Base-by-base conservation (phyloP, 208 protist genomes). In the Hexamita inflata region DNA sequence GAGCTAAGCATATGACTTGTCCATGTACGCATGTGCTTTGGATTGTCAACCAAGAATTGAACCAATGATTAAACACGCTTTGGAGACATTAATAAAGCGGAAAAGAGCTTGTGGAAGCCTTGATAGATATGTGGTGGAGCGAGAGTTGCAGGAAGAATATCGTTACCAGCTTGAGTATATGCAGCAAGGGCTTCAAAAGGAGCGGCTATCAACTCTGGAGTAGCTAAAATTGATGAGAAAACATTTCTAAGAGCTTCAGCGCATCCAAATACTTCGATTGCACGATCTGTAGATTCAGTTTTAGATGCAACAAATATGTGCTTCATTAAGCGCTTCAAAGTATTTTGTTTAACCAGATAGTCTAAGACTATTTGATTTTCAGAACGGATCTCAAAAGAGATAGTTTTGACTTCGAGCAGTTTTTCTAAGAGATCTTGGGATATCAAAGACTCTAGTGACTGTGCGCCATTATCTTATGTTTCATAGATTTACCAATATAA, bases 331-430 rank as follows among this genome's bases (percentile, higher is more conserved):
- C 38, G n/a, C 7, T 45, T 13, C 2, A 70, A 24, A 24, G 64
- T 70, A n/a, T 7, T 19, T 30, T 7, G 9, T 38, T 49, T 70
- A 45, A n/a, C 38, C 11, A 70, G 42, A 49, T 70, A 70, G 24
- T 70, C 64, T 29, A 70, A 42, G 11, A 70, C 15, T 15, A 49
- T 15, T 11, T 13, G 30, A n/a, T n/a, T 42, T 70, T 70, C 30
- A 38, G 30, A 30, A 45, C 64, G 64, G 9, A 70, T n/a, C 35
- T 70, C 64, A 70, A 70, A 70, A n/a, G 64, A 30, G 42, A 70
- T 7, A 19, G 40, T 49, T 38, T 70, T 70, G 35, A 70, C 64
- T 38, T 70, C 64, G 2, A 70, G n/a, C 9, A 70, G 35, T 38
- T 70, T 70, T 38, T 70, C 64, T 49, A 70, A 38, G n/a, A 19